Evolutionary conservation across 129 eudicot species (phyloP).

Genomic region (Escallonia rubra): DNA sequence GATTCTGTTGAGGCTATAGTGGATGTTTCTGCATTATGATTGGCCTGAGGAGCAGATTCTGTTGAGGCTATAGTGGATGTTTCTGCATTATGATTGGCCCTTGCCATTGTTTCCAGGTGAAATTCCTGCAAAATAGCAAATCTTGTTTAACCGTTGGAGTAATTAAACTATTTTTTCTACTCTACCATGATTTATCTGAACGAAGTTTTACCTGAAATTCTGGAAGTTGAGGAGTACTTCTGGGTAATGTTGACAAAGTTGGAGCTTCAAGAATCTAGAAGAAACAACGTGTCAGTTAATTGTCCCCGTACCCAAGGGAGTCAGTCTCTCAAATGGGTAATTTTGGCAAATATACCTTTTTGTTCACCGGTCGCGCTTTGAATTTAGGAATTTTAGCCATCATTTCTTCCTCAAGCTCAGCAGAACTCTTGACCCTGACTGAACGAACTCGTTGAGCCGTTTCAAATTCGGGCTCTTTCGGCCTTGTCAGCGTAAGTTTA

Average conservation of each 20-base stretch:
- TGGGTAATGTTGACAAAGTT: slow-evolving; percentile 54
- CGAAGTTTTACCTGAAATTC: slow-evolving; percentile 52
- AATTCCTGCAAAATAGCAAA: slow-evolving; percentile 49
- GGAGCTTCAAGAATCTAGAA: slow-evolving; percentile 78
- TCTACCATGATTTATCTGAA: background rate
- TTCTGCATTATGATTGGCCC: slow-evolving; percentile 78
- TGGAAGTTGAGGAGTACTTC: slow-evolving; percentile 77
- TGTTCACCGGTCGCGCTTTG: slow-evolving; percentile 83
- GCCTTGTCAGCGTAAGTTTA: slow-evolving; percentile 75
- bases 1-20: slow-evolving; percentile 71
- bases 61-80: slow-evolving; percentile 63
- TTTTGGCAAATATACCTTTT: slow-evolving; percentile 44
- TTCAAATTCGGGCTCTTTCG: slow-evolving; percentile 87
- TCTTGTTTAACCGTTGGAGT: background rate
- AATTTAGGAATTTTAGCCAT: slow-evolving; percentile 97
- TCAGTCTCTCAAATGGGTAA: too few species aligned
- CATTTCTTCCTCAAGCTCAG: slow-evolving; percentile 86
- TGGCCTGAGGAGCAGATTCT: slow-evolving; percentile 68
- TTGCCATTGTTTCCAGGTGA: slow-evolving; percentile 82
- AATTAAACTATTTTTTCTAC: background rate
- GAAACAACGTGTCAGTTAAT: background rate
- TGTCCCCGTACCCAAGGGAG: too few species aligned
- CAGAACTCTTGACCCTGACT: slow-evolving; percentile 64
- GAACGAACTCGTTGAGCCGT: slow-evolving; percentile 82
- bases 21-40: slow-evolving; percentile 63